Evolutionary conservation across 306 rosid species (phyloP).

Genomic region (Senna siamea): DNA sequence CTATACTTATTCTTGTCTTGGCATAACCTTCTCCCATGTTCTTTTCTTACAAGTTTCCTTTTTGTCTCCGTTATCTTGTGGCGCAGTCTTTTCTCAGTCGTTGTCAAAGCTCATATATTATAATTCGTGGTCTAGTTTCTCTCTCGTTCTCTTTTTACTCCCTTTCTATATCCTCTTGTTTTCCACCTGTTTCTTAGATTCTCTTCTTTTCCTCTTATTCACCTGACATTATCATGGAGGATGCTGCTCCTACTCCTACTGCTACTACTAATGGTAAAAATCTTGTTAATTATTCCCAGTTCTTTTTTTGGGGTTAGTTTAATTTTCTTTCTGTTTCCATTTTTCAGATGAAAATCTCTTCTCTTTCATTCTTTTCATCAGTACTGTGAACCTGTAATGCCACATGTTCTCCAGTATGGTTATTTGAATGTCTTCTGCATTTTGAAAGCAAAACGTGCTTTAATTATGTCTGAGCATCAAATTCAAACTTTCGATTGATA

Average conservation of each 20-base stretch:
- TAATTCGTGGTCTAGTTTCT: constrained; percentile 38
- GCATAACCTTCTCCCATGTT: too few species aligned
- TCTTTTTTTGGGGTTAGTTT: background rate
- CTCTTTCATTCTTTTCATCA: too few species aligned
- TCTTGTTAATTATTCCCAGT: background rate
- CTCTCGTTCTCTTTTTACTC: background rate
- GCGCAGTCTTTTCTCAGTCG: background rate
- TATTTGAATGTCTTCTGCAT: too few species aligned
- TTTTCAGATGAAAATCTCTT: too few species aligned
- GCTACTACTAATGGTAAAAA: constrained; percentile 41
- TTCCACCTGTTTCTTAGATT: constrained; percentile 20
- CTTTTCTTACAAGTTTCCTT: too few species aligned
- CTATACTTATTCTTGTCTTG: too few species aligned
- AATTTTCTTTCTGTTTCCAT: too few species aligned
- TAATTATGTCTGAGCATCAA: too few species aligned
- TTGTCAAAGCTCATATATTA: background rate
- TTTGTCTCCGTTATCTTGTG: background rate
- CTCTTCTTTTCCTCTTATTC: constrained; percentile 11
- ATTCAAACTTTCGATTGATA: too few species aligned
- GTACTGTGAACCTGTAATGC: too few species aligned
- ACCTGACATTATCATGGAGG: constrained; percentile 48
- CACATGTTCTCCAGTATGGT: too few species aligned
- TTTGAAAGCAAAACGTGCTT: too few species aligned
- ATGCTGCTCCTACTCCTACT: background rate
- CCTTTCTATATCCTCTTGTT: background rate